Base-by-base conservation (phyloP, 768 basidiomycete species). In the Boletellus sp. region DNA sequence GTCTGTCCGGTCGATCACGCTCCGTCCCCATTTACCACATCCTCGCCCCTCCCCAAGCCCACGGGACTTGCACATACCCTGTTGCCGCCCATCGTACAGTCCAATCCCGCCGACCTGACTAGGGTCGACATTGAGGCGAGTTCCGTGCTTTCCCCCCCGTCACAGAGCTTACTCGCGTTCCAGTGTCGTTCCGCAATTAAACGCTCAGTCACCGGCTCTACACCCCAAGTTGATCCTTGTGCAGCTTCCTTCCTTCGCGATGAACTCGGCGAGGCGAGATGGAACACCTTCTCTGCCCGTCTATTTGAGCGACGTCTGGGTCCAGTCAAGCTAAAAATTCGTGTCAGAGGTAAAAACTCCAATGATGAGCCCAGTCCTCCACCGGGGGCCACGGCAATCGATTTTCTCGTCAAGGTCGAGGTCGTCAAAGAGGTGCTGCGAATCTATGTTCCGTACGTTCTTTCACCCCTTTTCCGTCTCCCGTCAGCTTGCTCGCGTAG, bases 351-450 rank as follows among this genome's bases (percentile, higher is more conserved):
- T 28, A 68, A 70, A 57, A 57, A 56, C 23, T 10, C 57, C n/a
- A 59, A 53, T 49, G 67, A 67, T 39, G 62, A 69, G 20, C 36
- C 61, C 33, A 52, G 47, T 43, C 62, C 61, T 4, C 53, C 52
- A 8, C 65, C 66, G 13, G 72, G 73, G 23, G 75, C 75, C 43
- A 71, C 70, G 37, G 77, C 71, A 37, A 71, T 78, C 42, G 77
- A 78, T 50, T 78, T 77, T 58, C 74, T 77, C 48, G 72, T 77
- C 65, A 77, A 77, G 63, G 77, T 78, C 38, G 76, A 77, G 56
- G 70, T 78, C 17, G 77, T 77, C 57, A 77, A 77, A 50, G 73
- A 77, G 59, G 72, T 76, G 22, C 56, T 77, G 40, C 66, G 76
- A 52, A 74, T 66, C 8, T 78, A 68, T 53, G 77, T 78, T 44